Percentiles rank a stretch among this genome's conserved stretches.
Evolutionary conservation across 352 stramenopile species (phyloP).

Genomic region (Phytophthora quininea): DNA sequence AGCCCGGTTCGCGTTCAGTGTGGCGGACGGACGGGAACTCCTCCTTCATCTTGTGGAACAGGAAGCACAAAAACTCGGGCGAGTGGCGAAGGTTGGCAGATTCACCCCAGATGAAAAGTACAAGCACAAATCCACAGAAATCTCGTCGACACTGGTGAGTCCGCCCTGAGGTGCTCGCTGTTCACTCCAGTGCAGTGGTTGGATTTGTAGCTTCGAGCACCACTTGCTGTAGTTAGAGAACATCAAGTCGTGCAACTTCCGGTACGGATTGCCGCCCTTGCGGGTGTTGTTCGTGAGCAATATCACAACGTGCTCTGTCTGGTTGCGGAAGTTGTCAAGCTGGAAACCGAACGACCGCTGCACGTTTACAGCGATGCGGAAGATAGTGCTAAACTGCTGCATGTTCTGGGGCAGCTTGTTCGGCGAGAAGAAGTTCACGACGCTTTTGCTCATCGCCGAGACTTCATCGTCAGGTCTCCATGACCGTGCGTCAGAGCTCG

Average conservation of each 20-base stretch:
- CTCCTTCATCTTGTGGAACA: conserved; percentile 97
- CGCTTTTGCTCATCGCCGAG: conserved; percentile 41
- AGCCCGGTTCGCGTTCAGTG: conserved; percentile 89
- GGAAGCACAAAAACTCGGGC: conserved; percentile 97
- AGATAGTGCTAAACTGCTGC: conserved; percentile 86
- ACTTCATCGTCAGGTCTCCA: conserved; percentile 56
- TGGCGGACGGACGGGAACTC: conserved; percentile 79
- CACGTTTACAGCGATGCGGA: conserved; percentile 85
- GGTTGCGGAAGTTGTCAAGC: conserved; percentile 92
- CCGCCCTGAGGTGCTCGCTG: conserved; percentile 72
- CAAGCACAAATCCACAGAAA: conserved; percentile 88
- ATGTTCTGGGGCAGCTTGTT: conserved; percentile 75
- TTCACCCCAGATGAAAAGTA: conserved; percentile 99
- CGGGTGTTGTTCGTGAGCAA: conserved; percentile 93
- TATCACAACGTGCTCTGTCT: conserved; percentile 97
- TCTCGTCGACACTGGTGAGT: conserved; percentile 89
- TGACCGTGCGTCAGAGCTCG: conserved; percentile 78
- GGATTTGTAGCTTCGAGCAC: conserved; percentile 85
- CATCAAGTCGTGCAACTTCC: conserved; percentile 80
- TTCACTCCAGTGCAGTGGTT: conserved; percentile 73
- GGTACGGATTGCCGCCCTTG: conserved; percentile 80
- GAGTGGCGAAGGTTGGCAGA: conserved; percentile 97
- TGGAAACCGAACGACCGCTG: conserved; percentile 87
- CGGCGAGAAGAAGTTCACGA: conserved; percentile 84
- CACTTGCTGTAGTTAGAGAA: conserved; percentile 92